A percentile compares a stretch with the other conserved stretches of the same genome.
Evolutionary conservation across 768 basidiomycete genomes (phyloP).

Genomic region (Termitomyces sp.): DNA sequence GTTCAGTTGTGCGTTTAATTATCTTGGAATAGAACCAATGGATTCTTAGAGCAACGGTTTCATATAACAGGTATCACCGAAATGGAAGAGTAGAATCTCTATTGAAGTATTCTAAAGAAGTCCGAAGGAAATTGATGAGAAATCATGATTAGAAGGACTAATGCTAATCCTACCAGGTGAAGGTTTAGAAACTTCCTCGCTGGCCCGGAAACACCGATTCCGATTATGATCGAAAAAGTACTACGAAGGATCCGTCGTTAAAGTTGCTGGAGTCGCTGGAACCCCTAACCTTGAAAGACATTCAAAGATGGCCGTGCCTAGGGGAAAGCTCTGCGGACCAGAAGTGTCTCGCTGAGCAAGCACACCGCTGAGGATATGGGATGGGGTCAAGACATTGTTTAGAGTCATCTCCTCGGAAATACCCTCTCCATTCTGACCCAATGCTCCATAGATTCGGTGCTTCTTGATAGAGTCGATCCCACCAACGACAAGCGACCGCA

Average conservation of each 20-base stretch:
- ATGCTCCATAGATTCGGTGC: slow-evolving; percentile 22
- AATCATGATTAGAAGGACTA: background rate
- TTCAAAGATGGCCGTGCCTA: slow-evolving; percentile 20
- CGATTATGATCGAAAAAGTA: background rate
- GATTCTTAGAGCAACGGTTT: background rate
- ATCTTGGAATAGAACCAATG: background rate
- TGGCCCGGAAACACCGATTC: slow-evolving; percentile 12
- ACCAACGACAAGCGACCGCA: slow-evolving; percentile 28
- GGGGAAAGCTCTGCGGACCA: background rate
- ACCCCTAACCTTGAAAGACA: slow-evolving; percentile 27
- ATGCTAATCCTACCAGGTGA: background rate
- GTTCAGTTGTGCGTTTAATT: background rate
- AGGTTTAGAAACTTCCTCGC: background rate
- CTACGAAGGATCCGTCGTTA: background rate
- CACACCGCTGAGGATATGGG: slow-evolving; percentile 39
- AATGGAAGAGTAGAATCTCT: background rate
- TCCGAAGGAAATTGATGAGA: background rate
- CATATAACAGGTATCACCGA: background rate
- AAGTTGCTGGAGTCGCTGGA: slow-evolving; percentile 1
- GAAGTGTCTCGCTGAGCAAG: slow-evolving; percentile 22
- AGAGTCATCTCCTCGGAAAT: slow-evolving; percentile 10
- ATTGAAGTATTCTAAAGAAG: background rate
- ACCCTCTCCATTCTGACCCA: slow-evolving; percentile 14
- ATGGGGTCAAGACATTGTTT: slow-evolving; percentile 32
- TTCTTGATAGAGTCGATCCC: slow-evolving; percentile 31